Base-by-base conservation (phyloP, 2,329 filamentous ascomycete species). In the Colletotrichum sp. region DNA sequence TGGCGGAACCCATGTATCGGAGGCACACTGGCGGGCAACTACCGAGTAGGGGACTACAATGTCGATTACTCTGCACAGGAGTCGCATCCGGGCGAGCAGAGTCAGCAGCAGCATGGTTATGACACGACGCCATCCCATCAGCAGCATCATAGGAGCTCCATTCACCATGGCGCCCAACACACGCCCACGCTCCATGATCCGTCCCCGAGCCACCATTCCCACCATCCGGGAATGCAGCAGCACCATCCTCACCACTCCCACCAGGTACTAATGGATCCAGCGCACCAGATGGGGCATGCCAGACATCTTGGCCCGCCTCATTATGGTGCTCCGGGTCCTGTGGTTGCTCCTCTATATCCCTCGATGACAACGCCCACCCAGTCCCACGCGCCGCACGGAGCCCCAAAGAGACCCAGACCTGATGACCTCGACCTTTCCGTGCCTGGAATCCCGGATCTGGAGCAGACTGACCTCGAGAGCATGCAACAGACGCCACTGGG, bases 1-100 rank as follows among this genome's bases (percentile, higher is more conserved):
- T 94, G 92, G 93, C 92, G 92, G 92, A 90, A 92, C 91, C 92
- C 90, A 94, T 94, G 92, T 86, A 90, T 91, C 87, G 90, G 89
- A 89, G 91, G 88, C 90, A 93, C 91, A 88, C 91, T 94, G 91
- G 92, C 92, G 90, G 90, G 91, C 90, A 92, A 93, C 86, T 95
- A 95, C 89, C 91, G 92, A 90, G 89, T 92, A 87, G 90, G 89
- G 85, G 91, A 93, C 88, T 94, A 94, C 89, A 91, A 93, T 91
- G 92, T 94, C 90, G 92, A 93, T 85, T 95, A 94, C 88, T 90
- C 92, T 87, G 88, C 92, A 84, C 93, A 93, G 87, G 91, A 90
- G 83, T 89, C 89, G 86, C 90, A 93, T 88, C 87, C 92, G 87
- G 89, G 89, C 86, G 89, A 91, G 84, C 92, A 93, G 85, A 89